phyloP scores from a whole-genome alignment of 495 filamentous ascomycete genomes.

The Tuber borchii region DNA sequence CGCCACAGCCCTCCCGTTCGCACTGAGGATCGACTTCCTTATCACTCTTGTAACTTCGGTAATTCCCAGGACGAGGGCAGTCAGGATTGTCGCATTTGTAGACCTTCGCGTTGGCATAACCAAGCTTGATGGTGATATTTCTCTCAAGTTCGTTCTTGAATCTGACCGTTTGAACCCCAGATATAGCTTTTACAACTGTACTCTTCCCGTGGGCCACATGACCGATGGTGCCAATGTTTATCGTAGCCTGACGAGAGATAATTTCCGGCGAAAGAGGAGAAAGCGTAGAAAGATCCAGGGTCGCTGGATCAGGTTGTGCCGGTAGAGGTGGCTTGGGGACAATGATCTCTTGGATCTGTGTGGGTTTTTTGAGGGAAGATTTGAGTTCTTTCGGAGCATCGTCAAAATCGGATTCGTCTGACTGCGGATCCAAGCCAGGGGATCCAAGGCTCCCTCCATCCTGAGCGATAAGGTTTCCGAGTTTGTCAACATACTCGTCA shows the following conservation, averaged over 20 bases:
- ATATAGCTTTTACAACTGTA: slow-evolving; percentile 97
- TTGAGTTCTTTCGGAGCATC: slow-evolving; percentile 54
- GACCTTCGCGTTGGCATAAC: slow-evolving; percentile 98
- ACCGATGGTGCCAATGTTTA: slow-evolving; percentile 98
- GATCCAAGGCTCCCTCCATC: slow-evolving; percentile 57
- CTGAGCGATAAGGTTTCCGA: slow-evolving; percentile 44
- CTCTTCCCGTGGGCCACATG: slow-evolving; percentile 98
- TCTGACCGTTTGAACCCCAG: slow-evolving; percentile 93
- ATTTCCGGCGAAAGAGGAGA: slow-evolving; percentile 90
- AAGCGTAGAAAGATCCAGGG: slow-evolving; percentile 69
- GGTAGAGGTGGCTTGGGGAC: slow-evolving; percentile 62
- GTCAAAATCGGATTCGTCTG: slow-evolving; percentile 50
- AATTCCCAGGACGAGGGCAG: slow-evolving; percentile 91
- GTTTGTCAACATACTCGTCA: slow-evolving; percentile 1
- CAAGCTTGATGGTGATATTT: slow-evolving; percentile 99
- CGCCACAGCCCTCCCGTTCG: slow-evolving; percentile 82
- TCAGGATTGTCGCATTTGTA: slow-evolving; percentile 93
- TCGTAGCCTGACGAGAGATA: slow-evolving; percentile 92
- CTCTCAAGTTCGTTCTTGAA: slow-evolving; percentile 99
- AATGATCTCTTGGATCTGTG: slow-evolving; percentile 47
- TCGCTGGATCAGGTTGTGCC: slow-evolving; percentile 80
- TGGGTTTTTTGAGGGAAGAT: slow-evolving; percentile 60
- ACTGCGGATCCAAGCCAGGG: slow-evolving; percentile 49
- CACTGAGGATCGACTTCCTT: slow-evolving; percentile 95
- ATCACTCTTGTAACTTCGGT: slow-evolving; percentile 93